Evolutionary conservation across 768 basidiomycete genomes (phyloP), one percentile per base, ranked within the genome.

Genomic region (Xerocomus potaroensis): DNA sequence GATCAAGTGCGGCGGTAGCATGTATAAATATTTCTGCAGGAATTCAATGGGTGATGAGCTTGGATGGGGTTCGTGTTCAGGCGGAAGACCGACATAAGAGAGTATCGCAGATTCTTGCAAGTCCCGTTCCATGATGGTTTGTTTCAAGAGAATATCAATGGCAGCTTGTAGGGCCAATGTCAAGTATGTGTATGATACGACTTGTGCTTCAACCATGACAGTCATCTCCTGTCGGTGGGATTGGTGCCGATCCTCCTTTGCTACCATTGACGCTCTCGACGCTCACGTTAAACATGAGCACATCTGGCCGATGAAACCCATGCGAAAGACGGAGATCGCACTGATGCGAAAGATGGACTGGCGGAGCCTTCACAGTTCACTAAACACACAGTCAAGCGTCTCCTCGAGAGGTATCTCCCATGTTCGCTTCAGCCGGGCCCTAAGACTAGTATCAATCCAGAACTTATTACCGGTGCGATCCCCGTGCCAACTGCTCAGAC

Each of bases 1-100:
- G 9, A 80, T 69, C 23, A 88, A 60, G 57, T 88, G 74, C 4
- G 81, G 80, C n/a, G 88, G 88, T 4, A 91, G 76, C 37, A 82
- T 65, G 23, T 68, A 60, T 12, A 90, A 53, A 66, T 88, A 76
- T 49, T 65, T 71, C 8, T 57, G 61, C 45, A 92, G 74, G 63
- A 92, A 92, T 2, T 72, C 67, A 43, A 87, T 67, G 0, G 90
- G 81, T 9, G 75, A 71, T 5, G 59, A 54, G 22, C 67, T 61
- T 11, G 88, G 90, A 16, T 76, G 78, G 0, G 87, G 88, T 23
- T 65, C 59, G 57, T 84, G 82, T 54, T 78, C 73, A 0, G 58
- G 50, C 16, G 82, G 73, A 21, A 91, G 73, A 8, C 76, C 80
- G 10, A 92, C 67, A 58, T 80, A 79, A 29, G 60, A 62, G 32